A percentile compares a stretch with the other conserved stretches of the same genome.
Conservation (phyloP, 495 filamentous ascomycete genomes). For the Aspergillus indologenus region DNA sequence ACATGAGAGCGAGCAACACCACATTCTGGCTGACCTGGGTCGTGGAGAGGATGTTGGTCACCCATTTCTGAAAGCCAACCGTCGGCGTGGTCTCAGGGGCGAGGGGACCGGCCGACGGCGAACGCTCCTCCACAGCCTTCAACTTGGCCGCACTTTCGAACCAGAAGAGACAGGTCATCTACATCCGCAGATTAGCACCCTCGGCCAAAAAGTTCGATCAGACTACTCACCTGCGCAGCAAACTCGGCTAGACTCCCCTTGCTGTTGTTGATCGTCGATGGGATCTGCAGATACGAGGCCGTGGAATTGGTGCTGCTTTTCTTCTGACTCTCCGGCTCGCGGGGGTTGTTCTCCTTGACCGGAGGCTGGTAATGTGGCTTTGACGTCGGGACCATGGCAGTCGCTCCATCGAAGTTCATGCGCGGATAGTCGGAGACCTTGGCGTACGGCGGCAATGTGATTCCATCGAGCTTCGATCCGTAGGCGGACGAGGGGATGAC, state of each 20-base stretch:
- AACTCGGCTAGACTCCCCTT: constrained; percentile 77
- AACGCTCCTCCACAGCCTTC: constrained; percentile 65
- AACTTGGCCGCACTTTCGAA: constrained; percentile 85
- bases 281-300: constrained; percentile 65
- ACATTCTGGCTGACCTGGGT: constrained; percentile 98
- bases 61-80: constrained; percentile 87
- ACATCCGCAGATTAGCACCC: constrained; percentile 8
- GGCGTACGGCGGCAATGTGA: constrained; percentile 30
- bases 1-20: constrained; percentile 83
- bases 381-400: constrained; percentile 25
- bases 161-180: constrained; percentile 98
- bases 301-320: constrained; percentile 45
- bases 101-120: constrained; percentile 49
- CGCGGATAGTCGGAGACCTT: constrained; percentile 25
- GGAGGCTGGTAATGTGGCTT: constrained; percentile 27
- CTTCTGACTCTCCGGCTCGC: constrained; percentile 26
- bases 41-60: constrained; percentile 81
- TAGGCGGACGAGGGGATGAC: constrained; percentile 29
- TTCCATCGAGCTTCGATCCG: constrained; percentile 31
- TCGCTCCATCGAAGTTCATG: constrained; percentile 27
- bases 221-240: constrained; percentile 64
- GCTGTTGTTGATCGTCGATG: constrained; percentile 66
- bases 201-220: background rate
- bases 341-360: constrained; percentile 23
- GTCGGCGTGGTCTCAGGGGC: constrained; percentile 71